These are phyloP conservation scores for Tuber brumale DNA, from an alignment of 495 filamentous ascomycete genomes.

Conservation along the genomic window DNA sequence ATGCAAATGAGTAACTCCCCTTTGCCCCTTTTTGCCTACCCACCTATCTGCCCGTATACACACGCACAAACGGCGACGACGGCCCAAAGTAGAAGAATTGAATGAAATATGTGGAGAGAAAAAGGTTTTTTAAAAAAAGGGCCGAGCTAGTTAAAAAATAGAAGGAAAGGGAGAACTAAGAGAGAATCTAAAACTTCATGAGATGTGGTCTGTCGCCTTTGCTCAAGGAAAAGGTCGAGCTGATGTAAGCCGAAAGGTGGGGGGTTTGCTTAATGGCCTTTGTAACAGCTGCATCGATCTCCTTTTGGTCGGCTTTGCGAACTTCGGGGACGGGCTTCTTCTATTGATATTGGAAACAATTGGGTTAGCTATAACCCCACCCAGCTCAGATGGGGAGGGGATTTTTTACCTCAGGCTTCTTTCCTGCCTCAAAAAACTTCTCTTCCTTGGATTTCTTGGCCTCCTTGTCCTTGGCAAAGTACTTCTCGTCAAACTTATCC, in stretches of 20 bases:
- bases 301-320: slow-evolving; percentile 94
- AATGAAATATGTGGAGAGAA: not conserved
- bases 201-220: slow-evolving; percentile 98
- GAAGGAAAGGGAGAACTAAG: not conserved
- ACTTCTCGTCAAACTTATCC: slow-evolving; percentile 74
- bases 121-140: not conserved
- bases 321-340: slow-evolving; percentile 89
- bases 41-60: not conserved
- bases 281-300: slow-evolving; percentile 87
- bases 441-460: slow-evolving; percentile 86
- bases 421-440: slow-evolving; percentile 97
- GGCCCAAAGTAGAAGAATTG: not conserved
- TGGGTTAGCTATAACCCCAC: slow-evolving; percentile 7
- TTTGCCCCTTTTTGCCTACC: not conserved
- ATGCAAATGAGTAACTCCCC: not conserved
- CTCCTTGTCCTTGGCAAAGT: slow-evolving; percentile 93
- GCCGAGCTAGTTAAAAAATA: not conserved
- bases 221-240: slow-evolving; percentile 86
- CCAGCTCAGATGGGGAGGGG: not conserved
- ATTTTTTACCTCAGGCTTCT: slow-evolving; percentile 82
- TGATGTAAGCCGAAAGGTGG: slow-evolving; percentile 79
- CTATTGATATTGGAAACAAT: slow-evolving; percentile 49
- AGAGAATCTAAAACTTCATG: slow-evolving; percentile 70
- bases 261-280: slow-evolving; percentile 92
- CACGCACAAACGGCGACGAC: not conserved